Base-by-base conservation (phyloP, 257 asterid genomes). In the Solanum sejunctum region DNA sequence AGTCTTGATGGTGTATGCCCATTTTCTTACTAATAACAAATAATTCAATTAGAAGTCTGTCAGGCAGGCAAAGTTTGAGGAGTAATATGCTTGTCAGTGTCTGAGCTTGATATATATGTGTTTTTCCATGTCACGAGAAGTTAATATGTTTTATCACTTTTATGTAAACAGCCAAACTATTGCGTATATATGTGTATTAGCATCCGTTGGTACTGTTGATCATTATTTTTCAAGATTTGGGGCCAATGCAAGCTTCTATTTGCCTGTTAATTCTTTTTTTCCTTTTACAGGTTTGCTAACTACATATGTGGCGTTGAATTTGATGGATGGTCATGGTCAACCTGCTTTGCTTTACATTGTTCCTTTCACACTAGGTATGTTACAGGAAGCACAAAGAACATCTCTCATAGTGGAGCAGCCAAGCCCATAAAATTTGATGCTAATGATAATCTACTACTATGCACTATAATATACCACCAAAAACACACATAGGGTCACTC, bases 281-380 rank as follows among this genome's bases (percentile, higher is more conserved):
- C 63, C 75, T 70, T 11, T 56, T 52, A 75, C 90, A 96, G 99
- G 98, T 87, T 98, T 97, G 89, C 92, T 95, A 67, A 86, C 92
- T 12, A 97, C 99, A 28, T 97, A 97, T 47, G 93, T 95, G 89
- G 99, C 98, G 43, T 92, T 97, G 83, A 95, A 92, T 90, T 84
- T 97, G 94, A 97, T 94, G 98, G 98, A 95, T 67, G 99, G 99
- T 77, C 97, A 94, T 70, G 99, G 99, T 66, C 98, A 97, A 72
- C 99, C 99, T 17, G 99, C 98, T 45, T 87, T 97, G 92, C 99
- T 97, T 47, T 97, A 97, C 89, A 97, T 97, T 57, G 99, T 97
- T n/a, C 99, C 99, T 13, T 95, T 93, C 93, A 97, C 96, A 2
- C 88, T 97, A 86, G 98, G 99, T 97, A 87, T n/a, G 89, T 54